Evolutionary conservation across 2,329 filamentous ascomycete species (phyloP), one percentile per base, ranked within the genome.

Genomic region (Aspergillus jensenii): DNA sequence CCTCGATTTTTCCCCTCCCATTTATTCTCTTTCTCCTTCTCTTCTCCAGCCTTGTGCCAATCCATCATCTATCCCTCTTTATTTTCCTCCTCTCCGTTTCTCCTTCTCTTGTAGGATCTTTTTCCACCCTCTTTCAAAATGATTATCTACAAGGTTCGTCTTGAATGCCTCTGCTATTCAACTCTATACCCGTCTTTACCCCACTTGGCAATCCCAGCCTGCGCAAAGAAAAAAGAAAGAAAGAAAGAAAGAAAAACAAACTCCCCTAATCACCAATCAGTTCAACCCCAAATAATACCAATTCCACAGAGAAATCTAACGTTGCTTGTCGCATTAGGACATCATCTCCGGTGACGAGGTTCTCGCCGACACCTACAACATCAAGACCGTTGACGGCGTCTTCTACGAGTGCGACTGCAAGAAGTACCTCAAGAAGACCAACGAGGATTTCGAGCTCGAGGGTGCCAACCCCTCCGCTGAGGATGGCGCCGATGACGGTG

Each of bases 381-480:
- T 96, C 75, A 91, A 90, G 82, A 83, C 89, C 77, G 75, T 93
- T 19, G 90, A 93, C 77, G 87, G 86, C 67, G 82, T 90, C 68
- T 87, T 90, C 71, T 98, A 90, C 82, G 93, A 98, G 83, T 89
- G 88, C 74, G 89, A 99, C 81, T 96, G 93, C 81, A 82, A 84
- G 76, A 96, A 93, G 87, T 92, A 97, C 81, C 87, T 85, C 60
- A 83, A 93, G 78, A 91, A 87, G 65, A 85, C 78, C 17, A 68
- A 68, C 64, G 87, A 93, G 74, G 78, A 84, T 65, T 86, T 96
- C 74, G 66, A 76, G 66, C 79, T 81, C 37, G 78, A 74, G 71
- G 95, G 95, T 78, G 95, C 93, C 83, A 99, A 99, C 81, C 90
- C 95, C 69, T 98, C 93, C 70, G 93, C 95, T 62, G 95, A 98